Percentiles rank a stretch among this genome's conserved stretches.
Conservation (phyloP, 805 yeast genomes). For the Saccharomycopsis fibuligera region DNA sequence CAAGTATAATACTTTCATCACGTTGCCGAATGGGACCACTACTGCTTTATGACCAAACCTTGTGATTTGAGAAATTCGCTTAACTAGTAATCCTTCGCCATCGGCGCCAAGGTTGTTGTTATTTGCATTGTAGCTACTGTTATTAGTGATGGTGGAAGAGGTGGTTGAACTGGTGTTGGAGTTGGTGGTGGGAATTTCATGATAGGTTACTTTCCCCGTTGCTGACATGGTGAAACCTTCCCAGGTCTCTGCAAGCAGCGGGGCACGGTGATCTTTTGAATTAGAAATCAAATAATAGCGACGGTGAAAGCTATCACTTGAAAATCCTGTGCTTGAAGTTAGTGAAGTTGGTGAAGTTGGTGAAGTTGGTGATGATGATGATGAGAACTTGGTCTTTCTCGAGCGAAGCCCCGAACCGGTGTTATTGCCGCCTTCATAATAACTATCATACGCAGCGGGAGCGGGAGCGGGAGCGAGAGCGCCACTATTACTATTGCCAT, state of each 20-base stretch:
- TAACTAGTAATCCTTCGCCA: conserved; percentile 42
- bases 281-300: background rate
- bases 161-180: no score
- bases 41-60: conserved; percentile 76
- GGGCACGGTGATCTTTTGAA: background rate
- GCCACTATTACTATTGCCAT: conserved; percentile 23
- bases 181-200: conserved; percentile 54
- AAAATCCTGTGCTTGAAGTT: no score
- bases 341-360: no score
- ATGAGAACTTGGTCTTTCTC: background rate
- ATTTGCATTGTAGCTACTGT: no score
- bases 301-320: no score
- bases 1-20: conserved; percentile 63
- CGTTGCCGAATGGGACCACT: conserved; percentile 67
- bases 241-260: conserved; percentile 44
- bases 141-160: no score
- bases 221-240: conserved; percentile 76
- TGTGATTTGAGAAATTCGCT: conserved; percentile 53
- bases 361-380: no score
- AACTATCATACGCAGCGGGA: background rate
- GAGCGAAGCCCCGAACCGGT: background rate
- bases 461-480: no score
- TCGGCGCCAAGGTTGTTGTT: no score
- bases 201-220: conserved; percentile 55
- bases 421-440: background rate